phyloP scores from a whole-genome alignment of 1,284 basidiomycete genomes.

The Apiotrichum mycotoxinovorans region DNA sequence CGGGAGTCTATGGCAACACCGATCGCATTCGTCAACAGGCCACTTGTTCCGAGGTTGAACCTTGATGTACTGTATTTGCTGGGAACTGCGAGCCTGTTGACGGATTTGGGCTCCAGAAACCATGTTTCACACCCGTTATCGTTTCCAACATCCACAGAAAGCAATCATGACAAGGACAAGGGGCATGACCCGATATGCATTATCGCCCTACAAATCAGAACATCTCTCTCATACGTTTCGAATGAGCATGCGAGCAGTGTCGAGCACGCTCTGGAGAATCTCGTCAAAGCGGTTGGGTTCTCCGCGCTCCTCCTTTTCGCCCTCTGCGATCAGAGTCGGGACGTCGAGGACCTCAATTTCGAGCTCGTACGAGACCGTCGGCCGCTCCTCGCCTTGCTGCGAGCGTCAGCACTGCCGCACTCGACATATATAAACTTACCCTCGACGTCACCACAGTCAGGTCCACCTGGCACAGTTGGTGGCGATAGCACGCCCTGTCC shows the following conservation, averaged over 20 bases:
- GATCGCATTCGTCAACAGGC: too few relatives aligned
- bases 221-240: slow-evolving; percentile 38
- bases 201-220: too few relatives aligned
- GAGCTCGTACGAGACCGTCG: slow-evolving; percentile 54
- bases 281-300: slow-evolving; percentile 52
- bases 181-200: too few relatives aligned
- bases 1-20: too few relatives aligned
- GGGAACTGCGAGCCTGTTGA: too few relatives aligned
- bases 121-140: too few relatives aligned
- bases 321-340: slow-evolving; percentile 52
- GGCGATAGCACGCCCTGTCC: slow-evolving; percentile 86
- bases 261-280: slow-evolving; percentile 53
- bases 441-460: slow-evolving; percentile 77
- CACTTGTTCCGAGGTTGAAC: too few relatives aligned
- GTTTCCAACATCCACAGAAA: too few relatives aligned
- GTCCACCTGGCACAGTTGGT: slow-evolving; percentile 89
- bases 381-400: slow-evolving; percentile 44
- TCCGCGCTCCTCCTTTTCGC: slow-evolving; percentile 44
- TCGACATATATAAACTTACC: slow-evolving; percentile 63
- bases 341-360: slow-evolving; percentile 58
- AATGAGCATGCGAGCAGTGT: slow-evolving; percentile 54
- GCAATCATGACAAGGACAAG: too few relatives aligned
- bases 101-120: too few relatives aligned
- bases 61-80: too few relatives aligned
- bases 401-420: slow-evolving; percentile 51